Conservation (phyloP, 495 filamentous ascomycete genomes). For the Hypoxylon fuscum region DNA sequence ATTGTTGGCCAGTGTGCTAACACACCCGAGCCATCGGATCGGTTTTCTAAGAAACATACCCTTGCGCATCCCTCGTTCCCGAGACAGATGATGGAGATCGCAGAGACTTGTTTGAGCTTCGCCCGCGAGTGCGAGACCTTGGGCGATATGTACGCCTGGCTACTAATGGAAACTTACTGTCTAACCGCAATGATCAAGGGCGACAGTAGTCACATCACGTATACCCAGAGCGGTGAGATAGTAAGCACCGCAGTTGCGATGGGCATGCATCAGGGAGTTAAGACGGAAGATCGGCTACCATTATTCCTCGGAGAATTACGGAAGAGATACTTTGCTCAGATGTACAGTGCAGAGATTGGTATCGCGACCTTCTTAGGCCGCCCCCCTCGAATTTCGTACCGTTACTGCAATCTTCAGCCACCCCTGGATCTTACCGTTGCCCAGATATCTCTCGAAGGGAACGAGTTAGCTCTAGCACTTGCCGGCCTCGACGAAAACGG, state of each 20-base stretch:
- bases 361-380: conserved; percentile 42
- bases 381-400: conserved; percentile 42
- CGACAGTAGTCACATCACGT: conserved; percentile 37
- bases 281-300: conserved; percentile 33
- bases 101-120: conserved; percentile 42
- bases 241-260: conserved; percentile 35
- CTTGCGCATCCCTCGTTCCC: conserved; percentile 32
- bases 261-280: conserved; percentile 42
- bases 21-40: conserved; percentile 34
- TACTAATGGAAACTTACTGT: conserved; percentile 40
- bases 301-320: conserved; percentile 43
- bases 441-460: conserved; percentile 33
- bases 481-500: conserved; percentile 42
- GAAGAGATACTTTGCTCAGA: conserved; percentile 29
- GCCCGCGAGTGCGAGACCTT: conserved; percentile 41
- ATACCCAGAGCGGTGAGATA: conserved; percentile 41
- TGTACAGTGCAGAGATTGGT: conserved; percentile 41
- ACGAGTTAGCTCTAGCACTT: conserved; percentile 34
- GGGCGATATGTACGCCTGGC: conserved; percentile 42
- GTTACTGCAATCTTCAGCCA: conserved; percentile 43
- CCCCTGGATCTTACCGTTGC: conserved; percentile 39
- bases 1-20: conserved; percentile 42
- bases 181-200: conserved; percentile 38
- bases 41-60: conserved; percentile 32
- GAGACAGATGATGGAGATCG: conserved; percentile 40